These are phyloP conservation scores for Prunella vulgaris DNA, from an alignment of 257 asterid species.

Conservation along the genomic window DNA sequence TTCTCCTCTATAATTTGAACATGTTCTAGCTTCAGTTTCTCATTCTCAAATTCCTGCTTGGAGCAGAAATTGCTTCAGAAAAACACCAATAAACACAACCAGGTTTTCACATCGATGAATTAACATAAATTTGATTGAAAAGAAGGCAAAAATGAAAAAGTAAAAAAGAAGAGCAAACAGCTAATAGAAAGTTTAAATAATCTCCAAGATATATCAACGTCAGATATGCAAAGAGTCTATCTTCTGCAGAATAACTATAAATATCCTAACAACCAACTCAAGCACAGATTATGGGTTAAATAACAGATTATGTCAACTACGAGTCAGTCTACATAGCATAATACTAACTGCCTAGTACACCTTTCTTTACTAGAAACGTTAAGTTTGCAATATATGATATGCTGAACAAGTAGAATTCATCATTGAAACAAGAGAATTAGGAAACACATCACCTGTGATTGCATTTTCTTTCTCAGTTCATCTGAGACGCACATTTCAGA, in stretches of 20 bases:
- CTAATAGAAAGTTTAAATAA: too few species aligned
- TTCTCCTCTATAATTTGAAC: constrained; percentile 78
- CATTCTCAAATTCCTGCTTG: constrained; percentile 73
- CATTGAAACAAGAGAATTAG: neutral
- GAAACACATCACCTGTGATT: constrained; percentile 53
- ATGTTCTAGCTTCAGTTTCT: constrained; percentile 71
- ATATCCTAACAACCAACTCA: neutral
- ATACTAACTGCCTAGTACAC: neutral
- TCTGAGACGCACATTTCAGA: constrained; percentile 49
- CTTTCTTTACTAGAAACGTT: neutral
- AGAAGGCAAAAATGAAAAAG: neutral
- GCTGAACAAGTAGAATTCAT: neutral
- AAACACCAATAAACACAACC: neutral
- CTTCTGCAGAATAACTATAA: neutral
- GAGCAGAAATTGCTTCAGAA: neutral
- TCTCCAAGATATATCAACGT: too few species aligned
- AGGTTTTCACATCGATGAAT: neutral
- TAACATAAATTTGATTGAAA: neutral
- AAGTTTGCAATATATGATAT: neutral
- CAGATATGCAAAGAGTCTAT: too few species aligned
- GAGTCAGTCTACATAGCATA: neutral
- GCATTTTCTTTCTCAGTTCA: constrained; percentile 67
- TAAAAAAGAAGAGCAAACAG: too few species aligned
- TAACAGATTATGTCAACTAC: neutral
- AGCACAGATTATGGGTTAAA: neutral